Percentiles rank a stretch among this genome's conserved stretches.
These are phyloP conservation scores for Paecilomyces sp. DNA, from an alignment of 2,329 filamentous ascomycete genomes.

Conservation along the genomic window DNA sequence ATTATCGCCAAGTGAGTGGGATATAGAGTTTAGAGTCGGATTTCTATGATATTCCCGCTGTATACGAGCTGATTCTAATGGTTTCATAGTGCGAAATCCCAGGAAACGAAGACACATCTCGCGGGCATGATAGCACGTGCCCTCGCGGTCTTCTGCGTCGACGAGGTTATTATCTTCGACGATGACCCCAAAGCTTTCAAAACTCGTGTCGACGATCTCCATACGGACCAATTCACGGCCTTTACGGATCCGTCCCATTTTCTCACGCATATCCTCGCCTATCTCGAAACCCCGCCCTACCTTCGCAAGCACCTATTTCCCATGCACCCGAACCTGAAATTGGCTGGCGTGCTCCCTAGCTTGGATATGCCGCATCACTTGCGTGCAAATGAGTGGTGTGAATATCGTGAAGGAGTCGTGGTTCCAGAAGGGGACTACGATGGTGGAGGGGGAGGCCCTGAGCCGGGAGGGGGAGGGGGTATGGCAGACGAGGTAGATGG, in stretches of 20 bases:
- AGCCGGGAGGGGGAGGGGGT: conserved; percentile 41
- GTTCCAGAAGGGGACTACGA: conserved; percentile 39
- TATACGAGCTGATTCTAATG: background rate
- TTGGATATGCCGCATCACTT: conserved; percentile 83
- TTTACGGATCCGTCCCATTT: conserved; percentile 73
- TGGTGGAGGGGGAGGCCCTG: conserved; percentile 4
- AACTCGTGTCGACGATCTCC: conserved; percentile 41
- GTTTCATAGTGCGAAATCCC: conserved; percentile 54
- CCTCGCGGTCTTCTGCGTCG: conserved; percentile 73
- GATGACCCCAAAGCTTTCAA: conserved; percentile 45
- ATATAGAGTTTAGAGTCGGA: background rate
- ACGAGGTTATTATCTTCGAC: conserved; percentile 77
- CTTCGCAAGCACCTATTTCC: conserved; percentile 70
- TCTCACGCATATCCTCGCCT: conserved; percentile 68
- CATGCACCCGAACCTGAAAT: conserved; percentile 68
- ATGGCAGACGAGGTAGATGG: conserved; percentile 12
- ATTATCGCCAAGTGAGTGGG: conserved; percentile 61
- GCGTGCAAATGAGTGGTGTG: conserved; percentile 66
- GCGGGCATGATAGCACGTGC: conserved; percentile 73
- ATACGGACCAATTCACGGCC: conserved; percentile 49
- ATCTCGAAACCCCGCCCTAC: conserved; percentile 78
- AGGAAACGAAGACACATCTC: conserved; percentile 67
- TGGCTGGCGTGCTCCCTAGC: conserved; percentile 65
- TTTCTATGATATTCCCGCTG: background rate
- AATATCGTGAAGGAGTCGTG: conserved; percentile 72